Percentiles rank a stretch among this genome's conserved stretches.
Evolutionary conservation across 768 basidiomycete species (phyloP).

Genomic region (Scleroderma bovista): DNA sequence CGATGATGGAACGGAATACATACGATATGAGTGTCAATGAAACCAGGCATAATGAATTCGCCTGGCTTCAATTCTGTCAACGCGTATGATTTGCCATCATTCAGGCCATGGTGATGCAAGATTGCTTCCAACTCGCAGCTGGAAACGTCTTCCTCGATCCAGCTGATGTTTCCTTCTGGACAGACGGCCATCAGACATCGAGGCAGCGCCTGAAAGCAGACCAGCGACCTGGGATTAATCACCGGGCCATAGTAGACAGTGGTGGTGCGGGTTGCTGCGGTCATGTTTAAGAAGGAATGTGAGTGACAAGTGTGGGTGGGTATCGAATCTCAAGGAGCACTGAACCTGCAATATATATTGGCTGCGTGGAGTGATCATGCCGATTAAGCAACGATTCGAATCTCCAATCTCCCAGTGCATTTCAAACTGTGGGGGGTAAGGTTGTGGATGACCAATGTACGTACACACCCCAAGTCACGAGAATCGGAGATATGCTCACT

Average conservation of each 20-base stretch:
- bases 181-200: conserved; percentile 51
- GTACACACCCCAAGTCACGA: no score
- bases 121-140: conserved; percentile 38
- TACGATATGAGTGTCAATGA: conserved; percentile 91
- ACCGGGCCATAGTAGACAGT: conserved; percentile 48
- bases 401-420: no score
- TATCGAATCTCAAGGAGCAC: no score
- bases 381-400: no score
- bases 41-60: conserved; percentile 80
- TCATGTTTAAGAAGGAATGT: no score
- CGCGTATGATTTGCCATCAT: background rate
- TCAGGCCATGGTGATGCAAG: background rate
- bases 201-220: conserved; percentile 41
- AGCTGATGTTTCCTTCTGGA: conserved; percentile 53
- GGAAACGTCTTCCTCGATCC: conserved; percentile 44
- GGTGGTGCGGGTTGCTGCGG: background rate
- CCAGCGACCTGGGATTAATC: conserved; percentile 48
- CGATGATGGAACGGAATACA: conserved; percentile 41
- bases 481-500: no score
- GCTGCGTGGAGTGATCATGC: no score
- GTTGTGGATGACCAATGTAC: no score
- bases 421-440: no score
- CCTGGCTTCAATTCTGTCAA: conserved; percentile 9
- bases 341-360: no score
- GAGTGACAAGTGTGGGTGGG: no score